Percentiles rank a stretch among this genome's conserved stretches.
phyloP scores from a whole-genome alignment of 345 rosid genomes.

The Salix udensis region DNA sequence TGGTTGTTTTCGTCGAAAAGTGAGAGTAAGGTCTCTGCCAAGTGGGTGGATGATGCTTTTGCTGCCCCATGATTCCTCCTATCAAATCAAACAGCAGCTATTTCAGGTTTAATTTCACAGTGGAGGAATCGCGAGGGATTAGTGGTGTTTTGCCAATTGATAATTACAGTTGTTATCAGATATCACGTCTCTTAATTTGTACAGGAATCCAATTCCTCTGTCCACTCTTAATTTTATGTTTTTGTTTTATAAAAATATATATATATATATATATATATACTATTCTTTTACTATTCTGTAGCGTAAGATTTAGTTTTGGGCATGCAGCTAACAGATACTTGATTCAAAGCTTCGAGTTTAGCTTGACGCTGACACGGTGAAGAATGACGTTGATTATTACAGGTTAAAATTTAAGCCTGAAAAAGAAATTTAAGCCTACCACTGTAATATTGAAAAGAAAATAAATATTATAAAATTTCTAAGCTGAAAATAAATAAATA shows the following conservation, averaged over 20 bases:
- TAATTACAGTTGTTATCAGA: not conserved
- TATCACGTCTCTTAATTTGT: not conserved
- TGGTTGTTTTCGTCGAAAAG: not conserved
- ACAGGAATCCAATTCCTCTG: not conserved
- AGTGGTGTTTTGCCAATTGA: too few species aligned
- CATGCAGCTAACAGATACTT: not conserved
- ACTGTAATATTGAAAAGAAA: too few species aligned
- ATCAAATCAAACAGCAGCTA: not conserved
- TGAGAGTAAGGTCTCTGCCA: not conserved
- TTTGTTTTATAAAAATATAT: not conserved
- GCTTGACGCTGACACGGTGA: too few species aligned
- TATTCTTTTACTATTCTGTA: not conserved
- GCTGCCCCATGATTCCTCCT: conserved; percentile 33
- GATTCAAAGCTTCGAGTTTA: too few species aligned
- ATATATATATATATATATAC: not conserved
- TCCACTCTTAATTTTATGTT: not conserved
- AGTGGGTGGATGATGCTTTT: conserved; percentile 54
- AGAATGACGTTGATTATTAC: too few species aligned
- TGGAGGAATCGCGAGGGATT: not conserved
- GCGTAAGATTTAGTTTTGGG: not conserved
- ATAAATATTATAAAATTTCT: too few species aligned
- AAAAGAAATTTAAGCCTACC: too few species aligned
- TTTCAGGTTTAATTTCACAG: not conserved
- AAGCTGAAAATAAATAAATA: too few species aligned
- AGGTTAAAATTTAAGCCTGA: too few species aligned